These are phyloP conservation scores for Suaeda aralocaspica DNA, from an alignment of 148 eudicot genomes.

Conservation along the genomic window DNA sequence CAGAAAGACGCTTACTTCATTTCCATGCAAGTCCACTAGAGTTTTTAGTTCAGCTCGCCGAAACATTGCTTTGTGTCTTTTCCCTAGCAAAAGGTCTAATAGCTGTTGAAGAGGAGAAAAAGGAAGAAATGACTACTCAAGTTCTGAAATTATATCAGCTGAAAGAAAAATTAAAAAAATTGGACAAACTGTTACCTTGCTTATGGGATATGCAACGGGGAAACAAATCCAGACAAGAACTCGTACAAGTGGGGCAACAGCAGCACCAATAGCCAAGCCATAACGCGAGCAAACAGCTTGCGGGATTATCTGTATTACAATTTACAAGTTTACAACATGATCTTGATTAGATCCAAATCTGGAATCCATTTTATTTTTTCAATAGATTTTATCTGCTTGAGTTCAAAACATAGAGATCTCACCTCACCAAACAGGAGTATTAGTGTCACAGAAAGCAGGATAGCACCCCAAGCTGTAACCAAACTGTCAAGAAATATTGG, in stretches of 20 bases:
- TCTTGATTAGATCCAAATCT: not conserved
- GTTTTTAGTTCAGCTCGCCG: constrained; percentile 63
- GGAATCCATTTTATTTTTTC: too few species aligned
- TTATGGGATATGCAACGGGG: constrained; percentile 65
- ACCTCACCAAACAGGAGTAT: constrained; percentile 58
- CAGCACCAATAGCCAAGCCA: constrained; percentile 57
- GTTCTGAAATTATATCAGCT: not conserved
- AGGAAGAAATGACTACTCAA: not conserved
- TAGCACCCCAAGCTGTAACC: constrained; percentile 37
- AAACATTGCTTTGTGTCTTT: constrained; percentile 44
- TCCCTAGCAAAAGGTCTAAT: constrained; percentile 50
- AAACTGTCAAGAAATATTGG: constrained; percentile 47
- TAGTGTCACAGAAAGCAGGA: constrained; percentile 49
- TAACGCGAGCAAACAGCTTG: constrained; percentile 48
- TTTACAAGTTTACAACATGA: too few species aligned
- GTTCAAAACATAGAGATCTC: not conserved
- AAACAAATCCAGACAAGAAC: constrained; percentile 56
- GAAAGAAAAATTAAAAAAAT: not conserved
- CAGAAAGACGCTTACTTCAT: constrained; percentile 31
- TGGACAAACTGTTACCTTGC: constrained; percentile 48
- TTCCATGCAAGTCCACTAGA: constrained; percentile 55
- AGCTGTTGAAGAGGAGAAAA: constrained; percentile 28
- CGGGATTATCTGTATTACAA: constrained; percentile 50
- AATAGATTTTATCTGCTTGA: too few species aligned
- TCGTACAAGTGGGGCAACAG: constrained; percentile 50